phyloP scores from a whole-genome alignment of 129 eudicot genomes.

The Centella asiatica region DNA sequence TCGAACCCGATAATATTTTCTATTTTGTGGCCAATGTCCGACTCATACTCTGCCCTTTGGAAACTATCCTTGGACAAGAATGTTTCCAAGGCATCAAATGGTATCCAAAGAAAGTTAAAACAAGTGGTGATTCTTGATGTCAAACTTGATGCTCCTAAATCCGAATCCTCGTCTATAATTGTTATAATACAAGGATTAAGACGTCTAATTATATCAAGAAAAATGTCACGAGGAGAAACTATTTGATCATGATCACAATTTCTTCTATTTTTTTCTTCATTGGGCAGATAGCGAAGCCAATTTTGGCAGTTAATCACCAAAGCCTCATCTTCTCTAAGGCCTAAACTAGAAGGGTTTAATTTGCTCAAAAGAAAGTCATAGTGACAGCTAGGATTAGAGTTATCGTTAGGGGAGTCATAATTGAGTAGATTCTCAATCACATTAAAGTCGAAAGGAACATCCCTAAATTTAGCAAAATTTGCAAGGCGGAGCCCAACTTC shows the following conservation, averaged over 20 bases:
- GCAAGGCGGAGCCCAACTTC: slow-evolving; percentile 58
- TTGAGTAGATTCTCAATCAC: slow-evolving; percentile 44
- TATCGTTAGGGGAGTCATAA: slow-evolving; percentile 13
- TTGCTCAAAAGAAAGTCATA: slow-evolving; percentile 40
- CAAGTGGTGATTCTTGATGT: slow-evolving; percentile 57
- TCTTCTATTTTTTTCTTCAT: slow-evolving; percentile 12
- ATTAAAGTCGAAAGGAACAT: slow-evolving; percentile 60
- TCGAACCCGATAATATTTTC: slow-evolving; percentile 64
- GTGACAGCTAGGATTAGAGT: slow-evolving; percentile 23
- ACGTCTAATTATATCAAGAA: slow-evolving; percentile 36
- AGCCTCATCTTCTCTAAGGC: slow-evolving; percentile 49
- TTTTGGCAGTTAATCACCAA: slow-evolving; percentile 67
- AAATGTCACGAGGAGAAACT: slow-evolving; percentile 35
- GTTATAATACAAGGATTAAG: slow-evolving; percentile 52
- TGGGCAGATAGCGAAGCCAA: slow-evolving; percentile 65
- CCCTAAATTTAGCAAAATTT: slow-evolving; percentile 63
- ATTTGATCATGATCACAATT: neutral
- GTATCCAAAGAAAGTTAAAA: slow-evolving; percentile 74
- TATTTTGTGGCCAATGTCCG: slow-evolving; percentile 66
- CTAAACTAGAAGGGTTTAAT: slow-evolving; percentile 26
- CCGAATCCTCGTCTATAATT: slow-evolving; percentile 66
- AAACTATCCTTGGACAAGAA: slow-evolving; percentile 68
- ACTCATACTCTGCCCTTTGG: slow-evolving; percentile 62
- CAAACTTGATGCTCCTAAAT: slow-evolving; percentile 40
- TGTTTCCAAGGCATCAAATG: slow-evolving; percentile 75